phyloP scores from a whole-genome alignment of 75 land plant species.

The Sequoiadendron giganteum region DNA sequence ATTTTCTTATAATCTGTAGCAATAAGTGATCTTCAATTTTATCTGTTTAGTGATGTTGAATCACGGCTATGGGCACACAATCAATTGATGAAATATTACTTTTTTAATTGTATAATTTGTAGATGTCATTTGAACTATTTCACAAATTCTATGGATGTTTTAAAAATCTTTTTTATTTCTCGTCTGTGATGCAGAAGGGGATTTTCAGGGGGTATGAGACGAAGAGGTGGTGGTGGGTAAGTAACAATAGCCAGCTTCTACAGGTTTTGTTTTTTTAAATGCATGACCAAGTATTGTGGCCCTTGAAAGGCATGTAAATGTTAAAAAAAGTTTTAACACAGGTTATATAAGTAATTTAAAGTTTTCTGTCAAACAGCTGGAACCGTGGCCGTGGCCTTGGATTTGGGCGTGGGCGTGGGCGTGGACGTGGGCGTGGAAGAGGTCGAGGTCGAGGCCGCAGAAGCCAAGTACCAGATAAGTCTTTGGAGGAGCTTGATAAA shows the following conservation, averaged over 20 bases:
- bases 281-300: background rate
- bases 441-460: conserved; percentile 21
- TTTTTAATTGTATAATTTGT: background rate
- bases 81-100: background rate
- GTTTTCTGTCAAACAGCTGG: background rate
- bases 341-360: background rate
- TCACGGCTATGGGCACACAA: background rate
- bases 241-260: background rate
- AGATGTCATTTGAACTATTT: background rate
- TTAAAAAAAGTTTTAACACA: background rate
- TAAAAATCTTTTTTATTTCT: background rate
- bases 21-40: background rate
- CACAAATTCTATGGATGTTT: background rate
- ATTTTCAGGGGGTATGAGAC: background rate
- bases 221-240: conserved; percentile 13
- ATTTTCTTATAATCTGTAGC: background rate
- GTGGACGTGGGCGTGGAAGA: conserved; percentile 25
- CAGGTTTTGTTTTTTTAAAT: background rate
- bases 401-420: conserved; percentile 34
- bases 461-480: conserved; percentile 9
- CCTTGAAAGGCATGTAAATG: background rate
- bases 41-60: background rate
- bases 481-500: conserved; percentile 36
- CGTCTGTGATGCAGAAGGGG: conserved; percentile 2
- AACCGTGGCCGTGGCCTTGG: conserved; percentile 16